Percentiles rank a stretch among this genome's conserved stretches.
phyloP scores from a whole-genome alignment of 805 yeast species.

The Barnettozyma sucrosica region DNA sequence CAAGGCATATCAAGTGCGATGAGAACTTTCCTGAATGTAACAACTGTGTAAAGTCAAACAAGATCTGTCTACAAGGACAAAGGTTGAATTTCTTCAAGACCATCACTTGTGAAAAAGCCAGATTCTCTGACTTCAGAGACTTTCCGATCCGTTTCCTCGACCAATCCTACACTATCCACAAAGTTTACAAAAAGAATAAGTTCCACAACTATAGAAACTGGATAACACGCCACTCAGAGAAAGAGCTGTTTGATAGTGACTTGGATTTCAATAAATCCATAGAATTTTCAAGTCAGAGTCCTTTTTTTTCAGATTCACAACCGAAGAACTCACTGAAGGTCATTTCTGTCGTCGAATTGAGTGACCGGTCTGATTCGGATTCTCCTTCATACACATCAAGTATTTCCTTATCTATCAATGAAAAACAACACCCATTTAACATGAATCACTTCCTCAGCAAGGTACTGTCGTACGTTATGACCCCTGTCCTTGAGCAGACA shows the following conservation, averaged over 20 bases:
- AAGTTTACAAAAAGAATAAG: slow-evolving; percentile 11
- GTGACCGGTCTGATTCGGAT: slow-evolving; percentile 14
- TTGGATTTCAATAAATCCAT: slow-evolving; percentile 10
- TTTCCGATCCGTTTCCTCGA: slow-evolving; percentile 13
- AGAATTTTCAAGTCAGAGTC: neutral
- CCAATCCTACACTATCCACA: slow-evolving; percentile 20
- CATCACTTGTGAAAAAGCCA: slow-evolving; percentile 2
- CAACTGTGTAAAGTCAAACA: slow-evolving; percentile 43
- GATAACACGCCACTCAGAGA: slow-evolving; percentile 12
- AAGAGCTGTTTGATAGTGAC: slow-evolving; percentile 18
- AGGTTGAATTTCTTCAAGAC: slow-evolving; percentile 39
- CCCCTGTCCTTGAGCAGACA: neutral
- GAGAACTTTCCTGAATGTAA: slow-evolving; percentile 50
- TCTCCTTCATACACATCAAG: slow-evolving; percentile 7
- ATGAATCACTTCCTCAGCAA: slow-evolving; percentile 8
- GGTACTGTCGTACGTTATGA: slow-evolving; percentile 5
- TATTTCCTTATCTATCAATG: neutral
- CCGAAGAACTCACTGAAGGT: neutral
- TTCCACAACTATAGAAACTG: slow-evolving; percentile 19
- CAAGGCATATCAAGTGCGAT: slow-evolving; percentile 58
- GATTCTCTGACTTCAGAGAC: neutral
- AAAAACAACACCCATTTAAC: slow-evolving; percentile 2
- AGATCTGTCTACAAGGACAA: slow-evolving; percentile 42
- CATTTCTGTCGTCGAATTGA: neutral
- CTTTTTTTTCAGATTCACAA: neutral